Base-by-base conservation (phyloP, 2,329 filamentous ascomycete genomes). In the Aspergillus sergii region DNA sequence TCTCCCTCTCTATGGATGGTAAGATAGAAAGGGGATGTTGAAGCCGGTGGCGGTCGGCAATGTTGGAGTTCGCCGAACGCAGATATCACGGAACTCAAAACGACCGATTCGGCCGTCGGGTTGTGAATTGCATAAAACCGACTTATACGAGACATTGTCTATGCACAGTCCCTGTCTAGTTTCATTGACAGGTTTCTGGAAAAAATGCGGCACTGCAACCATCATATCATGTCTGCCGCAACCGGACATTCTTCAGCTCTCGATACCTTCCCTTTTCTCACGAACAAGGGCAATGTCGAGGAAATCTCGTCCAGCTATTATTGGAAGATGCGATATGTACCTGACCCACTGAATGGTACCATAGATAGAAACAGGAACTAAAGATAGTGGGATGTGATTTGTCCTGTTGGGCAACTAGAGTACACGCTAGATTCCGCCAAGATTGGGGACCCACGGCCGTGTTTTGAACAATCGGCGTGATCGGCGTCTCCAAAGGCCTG, bases 331-430 rank as follows among this genome's bases (percentile, higher is more conserved):
- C 30, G 48, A 56, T 28, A 26, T 59, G 61, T 63, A n/a, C 58
- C 54, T 46, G 64, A 53, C 56, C 64, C 64, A 66, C 64, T 30
- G 16, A 2, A 12, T n/a, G 32, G 43, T 59, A 60, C 61, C 64
- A 64, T 59, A 66, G 64, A 64, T 66, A 66, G 61, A 61, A 64
- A 65, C 60, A 64, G 46, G 51, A 45, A 32, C 54, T 34, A 39
- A 39, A 55, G 21, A 39, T 8, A n/a, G 51, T 23, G 34, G 19
- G n/a, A 30, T 23, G 10, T 45, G 23, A 60, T 60, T 60, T 39
- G 58, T 51, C 21, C 26, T 36, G 21, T 43, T 30, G 43, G 19
- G 14, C 46, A 58, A 51, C 50, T 57, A 60, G 57, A 39, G 32
- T 39, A 39, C 51, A 55, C 51, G 21, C 32, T 55, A 55, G 51